phyloP scores from a whole-genome alignment of 2,329 filamentous ascomycete species.

The Colletotrichum falcatum region DNA sequence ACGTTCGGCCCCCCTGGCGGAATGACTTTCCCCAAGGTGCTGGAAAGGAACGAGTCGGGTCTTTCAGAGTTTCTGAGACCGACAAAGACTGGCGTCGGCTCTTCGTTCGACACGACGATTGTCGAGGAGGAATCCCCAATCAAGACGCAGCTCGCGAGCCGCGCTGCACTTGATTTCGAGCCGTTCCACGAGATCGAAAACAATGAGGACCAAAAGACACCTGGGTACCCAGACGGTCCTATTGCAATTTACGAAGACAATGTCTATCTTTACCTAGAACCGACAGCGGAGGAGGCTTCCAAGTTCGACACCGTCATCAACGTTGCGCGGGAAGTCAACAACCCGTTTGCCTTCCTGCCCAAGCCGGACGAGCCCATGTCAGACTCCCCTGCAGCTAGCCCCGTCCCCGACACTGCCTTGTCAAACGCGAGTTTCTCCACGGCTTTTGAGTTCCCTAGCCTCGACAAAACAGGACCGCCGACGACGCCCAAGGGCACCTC shows the following conservation, averaged over 20 bases:
- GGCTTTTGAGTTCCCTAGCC: conserved; percentile 66
- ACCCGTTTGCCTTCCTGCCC: conserved; percentile 70
- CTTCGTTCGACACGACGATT: conserved; percentile 58
- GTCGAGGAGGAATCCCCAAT: conserved; percentile 70
- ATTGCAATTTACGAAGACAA: conserved; percentile 84
- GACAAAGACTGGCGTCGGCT: conserved; percentile 56
- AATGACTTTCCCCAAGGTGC: conserved; percentile 72
- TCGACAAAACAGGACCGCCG: conserved; percentile 59
- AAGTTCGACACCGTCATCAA: conserved; percentile 88
- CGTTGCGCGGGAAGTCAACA: conserved; percentile 83
- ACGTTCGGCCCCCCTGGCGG: conserved; percentile 71
- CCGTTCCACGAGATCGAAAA: conserved; percentile 75
- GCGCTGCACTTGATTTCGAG: conserved; percentile 68
- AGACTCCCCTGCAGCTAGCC: conserved; percentile 54
- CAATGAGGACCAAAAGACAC: conserved; percentile 83
- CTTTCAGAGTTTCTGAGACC: conserved; percentile 70
- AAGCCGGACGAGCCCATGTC: conserved; percentile 46
- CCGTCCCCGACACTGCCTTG: conserved; percentile 66
- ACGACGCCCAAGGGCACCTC: conserved; percentile 68
- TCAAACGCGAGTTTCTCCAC: conserved; percentile 70
- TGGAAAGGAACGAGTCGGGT: conserved; percentile 70
- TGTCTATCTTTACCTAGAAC: conserved; percentile 84
- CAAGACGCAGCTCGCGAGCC: conserved; percentile 70
- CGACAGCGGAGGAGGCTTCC: conserved; percentile 80
- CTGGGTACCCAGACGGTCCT: conserved; percentile 84